Evolutionary conservation across 257 asterid genomes (phyloP), one percentile per base, ranked within the genome.

Genomic region (Fraxinus anomala): DNA sequence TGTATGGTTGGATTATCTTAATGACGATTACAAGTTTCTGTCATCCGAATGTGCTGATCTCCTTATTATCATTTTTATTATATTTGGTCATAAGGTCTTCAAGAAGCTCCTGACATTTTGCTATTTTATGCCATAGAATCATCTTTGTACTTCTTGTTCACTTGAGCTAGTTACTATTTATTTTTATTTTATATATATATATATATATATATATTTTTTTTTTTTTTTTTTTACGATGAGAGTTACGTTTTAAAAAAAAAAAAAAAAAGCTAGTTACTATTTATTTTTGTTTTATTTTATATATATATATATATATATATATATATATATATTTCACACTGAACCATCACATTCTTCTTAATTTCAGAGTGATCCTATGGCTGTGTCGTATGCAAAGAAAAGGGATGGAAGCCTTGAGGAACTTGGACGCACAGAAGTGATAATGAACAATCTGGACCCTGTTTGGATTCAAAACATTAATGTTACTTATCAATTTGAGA

Each of bases 311-410:
- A 37, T 8, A 19, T 30, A 30, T 30, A 30, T 30, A 30, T 1
- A 30, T 30, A 30, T 30, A 36, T 6, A 6, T 36, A 37, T 49
- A 72, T 31, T 39, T 34, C 68, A 68, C 23, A 68, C 59, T 47
- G 28, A 49, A 81, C 13, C 39, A n/a, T 73, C 72, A 67, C 3
- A 30, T 72, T 83, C 26, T 75, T 56, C 36, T n/a, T 85, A 68
- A 59, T 68, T 84, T 84, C 91, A 94, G 98, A 94, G 97, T 83
- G 98, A 92, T 91, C 98, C 97, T 34, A 89, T 94, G 93, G 94
- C 90, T 2, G 98, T 94, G 72, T 91, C 86, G 59, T 92, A 80
- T 85, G 75, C 79, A 79, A 93, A 83, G 89, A 89, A 67, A 86
- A 81, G 89, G 77, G 92, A 92, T 76, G 97, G 98, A 47, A 80